phyloP scores from a whole-genome alignment of 768 basidiomycete species.

The Rhodosporidiobolus odoratus region DNA sequence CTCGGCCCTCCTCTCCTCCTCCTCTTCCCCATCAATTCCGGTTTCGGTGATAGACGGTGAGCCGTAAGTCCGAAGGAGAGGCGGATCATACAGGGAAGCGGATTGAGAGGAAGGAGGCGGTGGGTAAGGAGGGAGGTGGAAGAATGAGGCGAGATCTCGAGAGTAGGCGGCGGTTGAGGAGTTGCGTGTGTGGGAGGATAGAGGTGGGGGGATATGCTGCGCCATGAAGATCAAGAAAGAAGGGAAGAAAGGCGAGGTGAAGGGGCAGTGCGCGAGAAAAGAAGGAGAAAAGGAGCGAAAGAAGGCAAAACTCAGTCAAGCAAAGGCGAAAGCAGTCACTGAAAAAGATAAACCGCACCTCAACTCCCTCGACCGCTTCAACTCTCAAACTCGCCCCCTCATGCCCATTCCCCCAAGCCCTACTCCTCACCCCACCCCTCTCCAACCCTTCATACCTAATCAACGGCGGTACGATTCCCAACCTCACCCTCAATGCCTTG shows the following conservation, averaged over 20 bases:
- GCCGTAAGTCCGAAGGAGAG: no score
- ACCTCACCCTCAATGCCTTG: slow-evolving; percentile 42
- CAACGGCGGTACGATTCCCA: slow-evolving; percentile 47
- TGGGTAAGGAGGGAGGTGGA: not conserved
- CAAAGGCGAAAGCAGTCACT: not conserved
- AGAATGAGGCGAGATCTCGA: not conserved
- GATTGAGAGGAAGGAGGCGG: not conserved
- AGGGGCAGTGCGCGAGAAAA: not conserved
- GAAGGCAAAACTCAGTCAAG: not conserved
- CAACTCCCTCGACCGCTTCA: slow-evolving; percentile 44
- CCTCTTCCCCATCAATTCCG: not conserved
- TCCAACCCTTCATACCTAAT: slow-evolving; percentile 47
- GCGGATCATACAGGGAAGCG: not conserved
- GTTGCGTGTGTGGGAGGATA: not conserved
- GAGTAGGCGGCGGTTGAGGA: not conserved
- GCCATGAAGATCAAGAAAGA: not conserved
- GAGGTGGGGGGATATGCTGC: not conserved
- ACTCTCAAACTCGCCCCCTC: slow-evolving; percentile 49
- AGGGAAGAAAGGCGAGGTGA: not conserved
- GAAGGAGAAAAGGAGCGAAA: not conserved
- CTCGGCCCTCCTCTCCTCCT: not conserved
- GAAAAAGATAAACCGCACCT: slow-evolving; percentile 42
- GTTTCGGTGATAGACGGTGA: no score
- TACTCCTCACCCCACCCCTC: slow-evolving; percentile 45
- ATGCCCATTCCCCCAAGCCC: slow-evolving; percentile 51